Evolutionary conservation across 2,329 filamentous ascomycete genomes (phyloP), one percentile per base, ranked within the genome.

Genomic region (Hymenoscyphus albidus): DNA sequence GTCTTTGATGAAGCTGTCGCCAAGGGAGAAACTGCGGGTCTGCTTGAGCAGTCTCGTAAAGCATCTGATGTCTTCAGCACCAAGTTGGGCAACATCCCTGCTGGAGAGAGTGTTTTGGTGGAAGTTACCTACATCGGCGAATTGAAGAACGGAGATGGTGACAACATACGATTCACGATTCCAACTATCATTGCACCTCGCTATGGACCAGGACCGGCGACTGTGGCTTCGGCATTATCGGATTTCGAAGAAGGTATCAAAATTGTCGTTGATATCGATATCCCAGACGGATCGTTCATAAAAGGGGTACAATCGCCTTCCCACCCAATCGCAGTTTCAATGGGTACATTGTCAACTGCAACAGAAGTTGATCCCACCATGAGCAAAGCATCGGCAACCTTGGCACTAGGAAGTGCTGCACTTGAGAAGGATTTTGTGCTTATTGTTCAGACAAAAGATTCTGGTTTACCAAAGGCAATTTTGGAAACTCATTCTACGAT

Each of bases 121-220:
- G 80, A 88, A 12, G 84, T 92, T 63, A 84, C 80, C 0, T 91
- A 90, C 67, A 80, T 91, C 4, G 87, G 86, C 2, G 88, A 92
- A 73, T 80, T 92, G 62, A 90, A 90, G 76, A 87, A 91, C 69
- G 88, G 92, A 71, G 85, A 88, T 67, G 80, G 84, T 2, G 87
- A 92, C 71, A 88, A 88, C 5, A 79, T 89, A 32, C 83, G 88
- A 6, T 89, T 89, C 72, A 91, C 85, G 4, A 83, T 93, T 4
- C 90, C 89, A 0, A 89, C 83, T 0, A 77, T 75, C 58, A 87
- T 93, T 63, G 86, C 85, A 0, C 89, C 89, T 1, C 82, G 88
- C 22, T 92, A 91, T 74, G 87, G 87, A 54, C 13, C 18, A 3
- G 48, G 7, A 54, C 48, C 48, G 5, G 13, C 2, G 14, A 62